Conservation (phyloP, 2,329 filamentous ascomycete species). For the Talaromyces sp. region DNA sequence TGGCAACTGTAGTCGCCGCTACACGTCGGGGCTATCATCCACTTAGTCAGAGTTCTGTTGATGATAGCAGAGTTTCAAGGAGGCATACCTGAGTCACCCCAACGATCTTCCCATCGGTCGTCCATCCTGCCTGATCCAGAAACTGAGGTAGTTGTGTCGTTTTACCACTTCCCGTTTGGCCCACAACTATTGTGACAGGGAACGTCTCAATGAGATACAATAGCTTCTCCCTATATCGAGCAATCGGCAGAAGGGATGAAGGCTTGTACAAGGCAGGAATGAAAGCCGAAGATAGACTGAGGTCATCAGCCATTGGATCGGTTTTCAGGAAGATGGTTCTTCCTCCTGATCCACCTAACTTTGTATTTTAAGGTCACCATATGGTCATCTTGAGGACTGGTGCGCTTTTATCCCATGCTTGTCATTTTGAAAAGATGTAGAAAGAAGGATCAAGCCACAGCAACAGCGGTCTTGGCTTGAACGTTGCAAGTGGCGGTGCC, state of each 20-base stretch:
- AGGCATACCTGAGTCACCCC: conserved; percentile 78
- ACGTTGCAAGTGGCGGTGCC: neutral
- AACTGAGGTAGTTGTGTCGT: conserved; percentile 95
- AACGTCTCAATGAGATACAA: conserved; percentile 83
- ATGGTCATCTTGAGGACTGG: neutral
- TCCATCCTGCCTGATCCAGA: conserved; percentile 85
- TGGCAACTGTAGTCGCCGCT: conserved; percentile 84
- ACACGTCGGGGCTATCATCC: conserved; percentile 74
- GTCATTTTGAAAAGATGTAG: neutral
- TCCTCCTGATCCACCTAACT: neutral
- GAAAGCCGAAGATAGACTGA: conserved; percentile 47
- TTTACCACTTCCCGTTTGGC: conserved; percentile 92
- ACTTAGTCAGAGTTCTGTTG: neutral
- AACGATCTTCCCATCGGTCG: conserved; percentile 74
- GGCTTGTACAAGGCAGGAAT: conserved; percentile 87
- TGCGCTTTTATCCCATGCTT: neutral
- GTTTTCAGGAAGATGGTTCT: neutral
- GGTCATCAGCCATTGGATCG: conserved; percentile 41
- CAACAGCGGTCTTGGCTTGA: neutral
- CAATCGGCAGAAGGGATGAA: conserved; percentile 76
- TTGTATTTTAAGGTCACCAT: neutral
- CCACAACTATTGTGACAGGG: conserved; percentile 83
- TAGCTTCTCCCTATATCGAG: conserved; percentile 72
- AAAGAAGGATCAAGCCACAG: conserved; percentile 3
- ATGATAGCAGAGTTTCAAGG: neutral